These are phyloP conservation scores for Candida sakaeoensis DNA, from an alignment of 805 yeast genomes.

Conservation along the genomic window DNA sequence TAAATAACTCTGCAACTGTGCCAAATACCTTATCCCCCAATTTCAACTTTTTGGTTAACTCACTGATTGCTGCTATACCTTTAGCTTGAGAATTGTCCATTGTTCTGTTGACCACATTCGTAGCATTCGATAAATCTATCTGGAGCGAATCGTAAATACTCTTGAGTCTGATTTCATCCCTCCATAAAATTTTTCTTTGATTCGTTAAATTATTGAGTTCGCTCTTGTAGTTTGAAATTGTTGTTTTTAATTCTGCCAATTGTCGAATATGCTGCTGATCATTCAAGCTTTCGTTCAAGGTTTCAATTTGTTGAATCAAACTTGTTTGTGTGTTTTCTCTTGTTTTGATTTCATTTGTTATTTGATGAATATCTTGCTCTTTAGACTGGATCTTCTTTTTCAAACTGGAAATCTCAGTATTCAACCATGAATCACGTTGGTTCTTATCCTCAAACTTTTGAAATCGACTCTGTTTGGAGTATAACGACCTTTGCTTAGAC, in stretches of 20 bases:
- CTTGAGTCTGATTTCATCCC: conserved; percentile 66
- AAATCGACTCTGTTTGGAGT: conserved; percentile 69
- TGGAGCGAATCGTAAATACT: conserved; percentile 53
- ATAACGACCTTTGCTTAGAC: conserved; percentile 54
- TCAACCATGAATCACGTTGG: conserved; percentile 70
- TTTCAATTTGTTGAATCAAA: conserved; percentile 13
- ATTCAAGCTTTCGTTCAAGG: conserved; percentile 12
- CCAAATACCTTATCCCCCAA: conserved; percentile 69
- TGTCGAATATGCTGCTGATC: conserved; percentile 10
- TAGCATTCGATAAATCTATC: conserved; percentile 54
- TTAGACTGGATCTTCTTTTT: conserved; percentile 25
- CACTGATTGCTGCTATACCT: conserved; percentile 67
- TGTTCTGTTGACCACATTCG: conserved; percentile 60
- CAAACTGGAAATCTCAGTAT: conserved; percentile 43
- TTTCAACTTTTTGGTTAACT: conserved; percentile 57
- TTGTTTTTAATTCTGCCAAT: conserved; percentile 16
- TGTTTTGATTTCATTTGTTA: conserved; percentile 17
- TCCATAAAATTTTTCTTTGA: conserved; percentile 69
- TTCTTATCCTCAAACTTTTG: conserved; percentile 50
- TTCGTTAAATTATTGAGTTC: conserved; percentile 51
- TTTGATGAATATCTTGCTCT: conserved; percentile 19
- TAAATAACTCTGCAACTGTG: conserved; percentile 77
- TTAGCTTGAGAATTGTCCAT: conserved; percentile 68
- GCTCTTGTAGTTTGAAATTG: conserved; percentile 39
- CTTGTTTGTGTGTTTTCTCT: conserved; percentile 23